A percentile compares a stretch with the other conserved stretches of the same genome.
Conservation (phyloP, 495 filamentous ascomycete species). For the Penicillium salamii region DNA sequence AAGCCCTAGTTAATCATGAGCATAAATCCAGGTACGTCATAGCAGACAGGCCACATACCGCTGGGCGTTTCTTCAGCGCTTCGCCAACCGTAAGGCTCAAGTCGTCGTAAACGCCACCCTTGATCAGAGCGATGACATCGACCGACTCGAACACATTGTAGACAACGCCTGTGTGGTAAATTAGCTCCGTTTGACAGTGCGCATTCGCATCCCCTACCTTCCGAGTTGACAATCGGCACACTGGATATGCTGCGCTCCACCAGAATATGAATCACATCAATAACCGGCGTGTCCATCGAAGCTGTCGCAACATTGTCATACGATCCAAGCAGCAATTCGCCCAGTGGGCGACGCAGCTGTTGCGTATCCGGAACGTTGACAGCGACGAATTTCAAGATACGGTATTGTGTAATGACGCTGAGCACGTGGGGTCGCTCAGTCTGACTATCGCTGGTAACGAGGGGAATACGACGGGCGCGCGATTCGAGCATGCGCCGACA, state of each 20-base stretch:
- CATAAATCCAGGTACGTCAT: neutral
- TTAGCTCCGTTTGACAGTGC: neutral
- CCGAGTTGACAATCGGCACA: slow-evolving; percentile 85
- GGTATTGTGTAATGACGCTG: slow-evolving; percentile 95
- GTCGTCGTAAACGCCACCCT: slow-evolving; percentile 89
- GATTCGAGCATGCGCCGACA: slow-evolving; percentile 93
- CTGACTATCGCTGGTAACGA: slow-evolving; percentile 94
- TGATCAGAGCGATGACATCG: slow-evolving; percentile 94
- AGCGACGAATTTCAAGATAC: slow-evolving; percentile 96
- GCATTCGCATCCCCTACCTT: slow-evolving; percentile 45
- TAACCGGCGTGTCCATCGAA: slow-evolving; percentile 87
- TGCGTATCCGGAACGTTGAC: slow-evolving; percentile 93
- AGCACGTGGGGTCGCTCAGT: slow-evolving; percentile 90
- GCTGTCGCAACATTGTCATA: slow-evolving; percentile 79
- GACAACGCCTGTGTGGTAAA: slow-evolving; percentile 55
- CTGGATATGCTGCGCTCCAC: slow-evolving; percentile 92
- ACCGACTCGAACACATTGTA: slow-evolving; percentile 98
- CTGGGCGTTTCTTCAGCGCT: slow-evolving; percentile 79
- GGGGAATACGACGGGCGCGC: slow-evolving; percentile 85
- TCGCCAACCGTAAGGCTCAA: slow-evolving; percentile 84
- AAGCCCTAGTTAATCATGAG: slow-evolving; percentile 62
- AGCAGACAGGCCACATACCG: slow-evolving; percentile 46
- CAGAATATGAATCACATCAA: slow-evolving; percentile 92
- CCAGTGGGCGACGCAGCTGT: slow-evolving; percentile 81
- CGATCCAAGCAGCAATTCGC: slow-evolving; percentile 82